Conservation (phyloP, 2,329 filamentous ascomycete species). For the Colletotrichum sp. region DNA sequence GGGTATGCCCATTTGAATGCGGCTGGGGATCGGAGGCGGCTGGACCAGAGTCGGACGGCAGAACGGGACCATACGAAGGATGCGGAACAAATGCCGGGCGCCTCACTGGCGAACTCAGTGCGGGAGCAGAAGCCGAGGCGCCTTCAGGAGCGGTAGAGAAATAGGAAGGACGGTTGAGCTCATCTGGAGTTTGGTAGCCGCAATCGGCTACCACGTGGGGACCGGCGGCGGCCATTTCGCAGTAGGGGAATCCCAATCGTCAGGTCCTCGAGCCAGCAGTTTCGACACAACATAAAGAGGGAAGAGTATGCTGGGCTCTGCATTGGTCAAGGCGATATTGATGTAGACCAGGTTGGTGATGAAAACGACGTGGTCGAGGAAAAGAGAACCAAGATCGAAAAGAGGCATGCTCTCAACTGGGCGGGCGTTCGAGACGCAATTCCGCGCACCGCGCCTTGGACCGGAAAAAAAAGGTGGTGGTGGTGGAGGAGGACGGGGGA, state of each 20-base stretch:
- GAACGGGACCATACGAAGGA: conserved; percentile 10
- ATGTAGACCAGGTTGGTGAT: conserved; percentile 59
- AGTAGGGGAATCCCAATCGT: conserved; percentile 46
- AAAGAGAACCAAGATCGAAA: conserved; percentile 54
- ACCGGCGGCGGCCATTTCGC: conserved; percentile 38
- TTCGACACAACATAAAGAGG: conserved; percentile 53
- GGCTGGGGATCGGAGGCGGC: conserved; percentile 6
- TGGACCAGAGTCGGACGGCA: background rate
- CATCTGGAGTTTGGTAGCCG: conserved; percentile 43
- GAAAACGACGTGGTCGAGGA: conserved; percentile 58
- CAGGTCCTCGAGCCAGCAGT: conserved; percentile 50
- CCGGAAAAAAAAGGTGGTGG: background rate
- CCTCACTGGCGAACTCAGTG: background rate
- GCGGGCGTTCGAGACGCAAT: conserved; percentile 8
- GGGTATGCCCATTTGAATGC: conserved; percentile 28
- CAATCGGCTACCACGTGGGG: conserved; percentile 32
- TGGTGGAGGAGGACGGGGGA: background rate
- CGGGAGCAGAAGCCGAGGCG: background rate
- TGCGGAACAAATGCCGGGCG: conserved; percentile 12
- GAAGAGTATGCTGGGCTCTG: conserved; percentile 51
- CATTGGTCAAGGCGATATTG: conserved; percentile 52
- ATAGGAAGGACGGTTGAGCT: conserved; percentile 33
- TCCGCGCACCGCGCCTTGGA: background rate
- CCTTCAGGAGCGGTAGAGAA: conserved; percentile 24
- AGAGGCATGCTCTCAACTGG: conserved; percentile 48